Conservation (phyloP, 164 flowering plant genomes). For the Aristolochia fimbriata region DNA sequence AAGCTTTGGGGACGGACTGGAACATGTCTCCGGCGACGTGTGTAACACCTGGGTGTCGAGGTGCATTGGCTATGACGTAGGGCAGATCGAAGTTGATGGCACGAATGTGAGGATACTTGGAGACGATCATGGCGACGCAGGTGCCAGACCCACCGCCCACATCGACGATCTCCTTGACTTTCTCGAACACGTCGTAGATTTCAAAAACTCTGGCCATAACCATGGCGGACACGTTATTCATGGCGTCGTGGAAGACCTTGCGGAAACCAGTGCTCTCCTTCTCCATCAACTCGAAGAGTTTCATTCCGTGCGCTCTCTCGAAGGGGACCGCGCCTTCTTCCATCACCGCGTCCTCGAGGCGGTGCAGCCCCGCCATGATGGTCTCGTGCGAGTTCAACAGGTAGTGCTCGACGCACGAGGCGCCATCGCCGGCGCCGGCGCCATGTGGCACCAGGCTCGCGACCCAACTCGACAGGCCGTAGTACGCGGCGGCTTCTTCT, state of each 20-base stretch:
- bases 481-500: background rate
- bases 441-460: background rate
- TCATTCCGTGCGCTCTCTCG: slow-evolving; percentile 3
- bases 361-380: background rate
- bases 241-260: slow-evolving; percentile 1
- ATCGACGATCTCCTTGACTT: slow-evolving; percentile 29
- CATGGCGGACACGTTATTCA: slow-evolving; percentile 10
- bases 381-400: background rate
- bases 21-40: slow-evolving; percentile 93
- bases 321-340: slow-evolving; percentile 6
- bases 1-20: slow-evolving; percentile 54
- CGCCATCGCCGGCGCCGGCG: background rate
- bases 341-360: slow-evolving; percentile 2
- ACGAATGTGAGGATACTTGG: slow-evolving; percentile 24
- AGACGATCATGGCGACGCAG: slow-evolving; percentile 22
- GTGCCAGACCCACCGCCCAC: slow-evolving; percentile 46
- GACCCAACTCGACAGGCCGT: slow-evolving; percentile 4
- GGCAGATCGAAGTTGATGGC: slow-evolving; percentile 44
- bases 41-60: slow-evolving; percentile 32
- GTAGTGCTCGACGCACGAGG: background rate
- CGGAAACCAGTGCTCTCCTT: background rate
- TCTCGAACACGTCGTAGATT: slow-evolving; percentile 23
- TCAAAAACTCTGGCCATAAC: slow-evolving; percentile 11
- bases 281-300: background rate
- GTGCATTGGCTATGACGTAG: slow-evolving; percentile 34